Conservation (phyloP, 1,284 basidiomycete genomes). For the Cutaneotrichosporon curvatum region DNA sequence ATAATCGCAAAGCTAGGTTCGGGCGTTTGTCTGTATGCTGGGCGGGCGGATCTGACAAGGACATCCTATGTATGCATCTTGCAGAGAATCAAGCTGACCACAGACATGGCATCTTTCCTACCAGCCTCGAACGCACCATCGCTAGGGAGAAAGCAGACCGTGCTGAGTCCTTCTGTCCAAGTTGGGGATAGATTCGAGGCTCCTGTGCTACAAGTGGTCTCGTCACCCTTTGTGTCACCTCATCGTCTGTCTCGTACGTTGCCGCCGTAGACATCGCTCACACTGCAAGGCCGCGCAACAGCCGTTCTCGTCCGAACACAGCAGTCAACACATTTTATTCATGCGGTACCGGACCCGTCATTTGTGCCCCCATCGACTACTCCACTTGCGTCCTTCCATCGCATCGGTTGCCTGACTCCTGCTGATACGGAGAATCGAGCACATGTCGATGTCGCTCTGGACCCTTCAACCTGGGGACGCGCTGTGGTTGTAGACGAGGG, state of each 20-base stretch:
- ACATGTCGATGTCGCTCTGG: conserved; percentile 31
- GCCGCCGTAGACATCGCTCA: neutral
- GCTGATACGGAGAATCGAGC: conserved; percentile 18
- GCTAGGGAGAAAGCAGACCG: too few relatives aligned
- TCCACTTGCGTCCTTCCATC: conserved; percentile 10
- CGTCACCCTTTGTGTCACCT: neutral
- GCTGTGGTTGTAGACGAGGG: conserved; percentile 32
- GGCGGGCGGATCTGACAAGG: too few relatives aligned
- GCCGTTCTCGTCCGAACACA: conserved; percentile 23
- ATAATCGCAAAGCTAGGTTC: too few relatives aligned
- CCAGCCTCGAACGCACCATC: too few relatives aligned
- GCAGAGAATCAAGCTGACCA: too few relatives aligned
- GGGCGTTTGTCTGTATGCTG: too few relatives aligned
- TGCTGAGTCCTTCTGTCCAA: too few relatives aligned
- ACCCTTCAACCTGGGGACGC: conserved; percentile 22
- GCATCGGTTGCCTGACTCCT: conserved; percentile 6
- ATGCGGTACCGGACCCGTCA: conserved; percentile 18
- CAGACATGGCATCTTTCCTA: conserved; percentile 27
- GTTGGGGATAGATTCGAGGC: neutral
- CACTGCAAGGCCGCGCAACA: conserved; percentile 19
- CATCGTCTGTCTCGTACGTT: neutral
- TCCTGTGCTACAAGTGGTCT: neutral
- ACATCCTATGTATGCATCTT: too few relatives aligned
- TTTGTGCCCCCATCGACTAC: conserved; percentile 11
- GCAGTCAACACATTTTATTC: conserved; percentile 18